phyloP scores from a whole-genome alignment of 768 basidiomycete genomes.

The Leucosporidium creatinivorum region DNA sequence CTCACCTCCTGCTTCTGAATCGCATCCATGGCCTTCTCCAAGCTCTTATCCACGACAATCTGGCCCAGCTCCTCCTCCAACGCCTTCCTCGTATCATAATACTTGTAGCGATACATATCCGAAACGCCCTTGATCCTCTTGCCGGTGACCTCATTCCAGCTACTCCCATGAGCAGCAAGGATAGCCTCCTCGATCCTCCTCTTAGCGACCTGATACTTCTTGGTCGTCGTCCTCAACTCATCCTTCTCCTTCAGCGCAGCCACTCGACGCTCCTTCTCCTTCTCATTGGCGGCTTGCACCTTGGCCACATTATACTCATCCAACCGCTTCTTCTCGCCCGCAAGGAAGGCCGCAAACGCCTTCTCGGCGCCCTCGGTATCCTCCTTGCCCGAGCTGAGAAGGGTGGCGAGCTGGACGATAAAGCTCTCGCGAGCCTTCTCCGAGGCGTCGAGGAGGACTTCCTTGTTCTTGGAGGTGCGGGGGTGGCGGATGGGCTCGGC shows the following conservation, averaged over 20 bases:
- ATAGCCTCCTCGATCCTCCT: constrained; percentile 24
- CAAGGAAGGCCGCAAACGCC: constrained; percentile 12
- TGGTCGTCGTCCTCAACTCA: background rate
- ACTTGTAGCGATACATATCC: constrained; percentile 22
- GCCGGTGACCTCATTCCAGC: constrained; percentile 17
- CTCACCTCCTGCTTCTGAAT: constrained; percentile 26
- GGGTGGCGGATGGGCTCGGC: constrained; percentile 22
- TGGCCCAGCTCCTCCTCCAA: constrained; percentile 26
- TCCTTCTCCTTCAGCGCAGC: constrained; percentile 11
- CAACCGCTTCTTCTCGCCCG: constrained; percentile 9
- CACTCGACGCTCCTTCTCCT: constrained; percentile 14
- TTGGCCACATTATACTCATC: constrained; percentile 12
- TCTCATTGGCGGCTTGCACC: constrained; percentile 9
- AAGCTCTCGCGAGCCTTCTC: constrained; percentile 7
- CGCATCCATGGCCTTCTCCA: constrained; percentile 11
- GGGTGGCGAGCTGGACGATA: constrained; percentile 13
- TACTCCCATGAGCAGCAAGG: background rate
- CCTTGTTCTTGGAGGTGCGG: constrained; percentile 1
- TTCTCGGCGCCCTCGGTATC: constrained; percentile 9
- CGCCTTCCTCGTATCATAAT: constrained; percentile 26
- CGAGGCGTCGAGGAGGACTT: constrained; percentile 3
- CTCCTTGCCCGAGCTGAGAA: constrained; percentile 2
- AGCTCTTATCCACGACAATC: constrained; percentile 9
- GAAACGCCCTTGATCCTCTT: constrained; percentile 24
- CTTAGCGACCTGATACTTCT: constrained; percentile 14